phyloP scores from a whole-genome alignment of 768 basidiomycete genomes.

The Leccinum incarnatum region DNA sequence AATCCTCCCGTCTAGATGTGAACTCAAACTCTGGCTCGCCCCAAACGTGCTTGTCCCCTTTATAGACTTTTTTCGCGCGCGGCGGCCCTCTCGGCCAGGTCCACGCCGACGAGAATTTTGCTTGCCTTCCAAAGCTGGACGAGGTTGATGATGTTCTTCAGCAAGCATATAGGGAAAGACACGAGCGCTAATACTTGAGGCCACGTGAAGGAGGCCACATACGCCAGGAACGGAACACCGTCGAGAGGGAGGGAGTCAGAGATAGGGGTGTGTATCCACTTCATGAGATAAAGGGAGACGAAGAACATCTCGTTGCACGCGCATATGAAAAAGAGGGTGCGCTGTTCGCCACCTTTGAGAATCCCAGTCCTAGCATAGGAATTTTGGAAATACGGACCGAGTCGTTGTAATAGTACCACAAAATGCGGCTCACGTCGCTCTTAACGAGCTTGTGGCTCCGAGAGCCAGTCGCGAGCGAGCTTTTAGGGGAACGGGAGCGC shows the following conservation, averaged over 20 bases:
- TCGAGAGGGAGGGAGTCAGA: constrained; percentile 25
- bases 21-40: background rate
- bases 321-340: constrained; percentile 87
- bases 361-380: background rate
- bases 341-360: constrained; percentile 39
- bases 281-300: constrained; percentile 90
- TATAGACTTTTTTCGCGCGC: constrained; percentile 42
- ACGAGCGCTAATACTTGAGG: constrained; percentile 66
- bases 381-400: constrained; percentile 52
- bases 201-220: constrained; percentile 55
- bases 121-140: constrained; percentile 99
- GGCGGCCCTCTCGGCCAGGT: constrained; percentile 79
- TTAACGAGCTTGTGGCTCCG: constrained; percentile 90
- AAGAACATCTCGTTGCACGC: constrained; percentile 96
- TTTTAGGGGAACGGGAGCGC: constrained; percentile 29
- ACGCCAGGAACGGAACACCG: constrained; percentile 18
- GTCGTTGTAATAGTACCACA: constrained; percentile 93
- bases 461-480: constrained; percentile 93
- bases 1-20: constrained; percentile 14
- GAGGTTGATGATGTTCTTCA: constrained; percentile 91
- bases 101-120: constrained; percentile 91
- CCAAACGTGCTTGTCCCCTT: background rate
- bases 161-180: constrained; percentile 64
- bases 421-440: constrained; percentile 87
- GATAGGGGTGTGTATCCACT: constrained; percentile 75